Evolutionary conservation across 768 basidiomycete species (phyloP), one percentile per base, ranked within the genome.

Genomic region (Galerina marginata): DNA sequence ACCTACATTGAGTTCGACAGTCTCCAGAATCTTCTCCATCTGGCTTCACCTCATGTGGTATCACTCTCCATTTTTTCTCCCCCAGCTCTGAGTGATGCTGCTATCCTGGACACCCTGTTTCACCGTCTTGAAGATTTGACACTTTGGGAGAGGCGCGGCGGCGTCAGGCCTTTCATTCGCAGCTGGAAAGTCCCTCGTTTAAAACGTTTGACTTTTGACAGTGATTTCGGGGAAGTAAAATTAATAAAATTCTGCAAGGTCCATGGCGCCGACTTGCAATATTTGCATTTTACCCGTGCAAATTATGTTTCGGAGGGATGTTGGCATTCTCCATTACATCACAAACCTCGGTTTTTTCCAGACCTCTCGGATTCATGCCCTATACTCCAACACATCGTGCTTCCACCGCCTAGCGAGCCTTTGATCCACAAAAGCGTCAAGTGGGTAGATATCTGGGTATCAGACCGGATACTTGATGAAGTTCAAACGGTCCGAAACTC

Each of bases 401-500:
- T 60, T 48, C 45, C 54, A 42, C 23, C 25, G 2, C 23, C 39
- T 53, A 11, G 20, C 26, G 38, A 14, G 1, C 10, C 46, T 14
- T 12, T 60, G 23, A 54, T 26, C 11, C 59, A 60, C 53, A 7
- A 14, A 29, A 29, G 33, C 2, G 20, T 60, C 45, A 48, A 54
- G 38, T 54, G 59, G 52, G 37, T 60, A 25, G 53, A 60, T 54
- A n/a, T 60, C 9, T 60, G 59, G 53, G 37, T 42, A 47, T n/a
- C 23, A 10, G 33, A 36, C 46, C 15, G 16, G 11, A 20, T 36
- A 44, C 29, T 7, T 7, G 29, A 14, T 38, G 11, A 15, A 23
- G 12, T 15, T n/a, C 33, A 29, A 26, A 38, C n/a, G 26, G 25
- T 44, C 26, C 10, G 23, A 38, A 16, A 15, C 5, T 29, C 40